Evolutionary conservation across 768 basidiomycete genomes (phyloP).

Genomic region (Russula foetens): DNA sequence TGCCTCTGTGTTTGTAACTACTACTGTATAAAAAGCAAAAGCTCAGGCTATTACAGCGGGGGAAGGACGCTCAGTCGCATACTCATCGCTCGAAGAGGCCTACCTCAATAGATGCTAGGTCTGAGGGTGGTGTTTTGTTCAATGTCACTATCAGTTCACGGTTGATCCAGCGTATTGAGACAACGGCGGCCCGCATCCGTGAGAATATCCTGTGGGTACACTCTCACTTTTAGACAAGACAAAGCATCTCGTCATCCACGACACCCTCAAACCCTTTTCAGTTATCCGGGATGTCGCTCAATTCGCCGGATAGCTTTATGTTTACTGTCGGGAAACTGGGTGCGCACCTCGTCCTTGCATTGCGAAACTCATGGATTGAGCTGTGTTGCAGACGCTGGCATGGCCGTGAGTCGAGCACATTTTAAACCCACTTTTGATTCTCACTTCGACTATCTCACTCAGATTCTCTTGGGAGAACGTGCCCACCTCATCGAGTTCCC

Average conservation of each 20-base stretch:
- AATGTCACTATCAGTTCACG: too few species aligned
- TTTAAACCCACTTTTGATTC: slow-evolving; percentile 16
- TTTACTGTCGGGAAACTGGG: slow-evolving; percentile 96
- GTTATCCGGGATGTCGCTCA: slow-evolving; percentile 14
- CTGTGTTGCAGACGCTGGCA: slow-evolving; percentile 65
- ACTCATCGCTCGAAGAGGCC: too few species aligned
- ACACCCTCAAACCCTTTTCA: not conserved
- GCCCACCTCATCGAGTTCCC: slow-evolving; percentile 98
- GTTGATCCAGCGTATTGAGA: too few species aligned
- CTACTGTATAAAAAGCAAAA: too few species aligned
- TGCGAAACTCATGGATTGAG: slow-evolving; percentile 9
- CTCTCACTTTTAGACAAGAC: too few species aligned
- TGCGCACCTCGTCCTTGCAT: slow-evolving; percentile 29
- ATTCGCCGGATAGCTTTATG: slow-evolving; percentile 60
- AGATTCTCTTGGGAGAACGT: slow-evolving; percentile 90
- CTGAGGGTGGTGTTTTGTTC: too few species aligned
- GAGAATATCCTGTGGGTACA: not conserved
- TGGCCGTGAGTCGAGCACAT: slow-evolving; percentile 58
- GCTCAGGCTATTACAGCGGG: too few species aligned
- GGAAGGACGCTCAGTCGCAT: too few species aligned
- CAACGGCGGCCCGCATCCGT: not conserved
- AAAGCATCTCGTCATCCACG: not conserved
- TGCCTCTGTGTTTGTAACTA: not conserved
- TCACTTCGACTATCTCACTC: slow-evolving; percentile 10
- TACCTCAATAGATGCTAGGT: too few species aligned